Percentiles rank a stretch among this genome's conserved stretches.
Evolutionary conservation across 257 asterid species (phyloP).

Genomic region (Vinca minor): DNA sequence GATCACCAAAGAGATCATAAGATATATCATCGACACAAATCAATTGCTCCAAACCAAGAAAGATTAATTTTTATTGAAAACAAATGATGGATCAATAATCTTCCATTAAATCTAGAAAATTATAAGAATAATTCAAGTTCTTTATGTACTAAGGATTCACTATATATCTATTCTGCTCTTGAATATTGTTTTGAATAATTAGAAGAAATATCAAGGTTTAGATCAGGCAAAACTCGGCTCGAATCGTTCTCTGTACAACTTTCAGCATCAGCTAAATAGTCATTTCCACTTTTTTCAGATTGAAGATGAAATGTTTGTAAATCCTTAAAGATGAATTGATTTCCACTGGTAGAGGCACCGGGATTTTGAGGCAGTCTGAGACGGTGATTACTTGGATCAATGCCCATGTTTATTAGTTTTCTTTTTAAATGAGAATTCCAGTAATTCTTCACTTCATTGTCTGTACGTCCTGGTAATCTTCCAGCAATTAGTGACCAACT

Average conservation of each 20-base stretch:
- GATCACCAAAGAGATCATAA: not conserved
- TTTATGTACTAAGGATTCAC: not conserved
- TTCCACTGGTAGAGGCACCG: not conserved
- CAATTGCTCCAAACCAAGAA: too few species aligned
- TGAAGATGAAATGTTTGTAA: not conserved
- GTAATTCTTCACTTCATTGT: constrained; percentile 26
- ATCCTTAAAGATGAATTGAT: not conserved
- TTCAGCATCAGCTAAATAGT: constrained; percentile 11
- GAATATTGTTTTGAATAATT: too few species aligned
- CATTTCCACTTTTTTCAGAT: not conserved
- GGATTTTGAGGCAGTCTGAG: not conserved
- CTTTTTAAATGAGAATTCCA: constrained; percentile 23
- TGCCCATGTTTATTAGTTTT: constrained; percentile 22
- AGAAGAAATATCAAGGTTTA: not conserved
- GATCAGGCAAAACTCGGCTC: not conserved
- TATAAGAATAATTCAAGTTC: not conserved
- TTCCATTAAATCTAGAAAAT: not conserved
- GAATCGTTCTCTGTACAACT: constrained; percentile 9
- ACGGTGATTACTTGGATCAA: constrained; percentile 20
- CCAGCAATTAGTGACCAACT: constrained; percentile 27
- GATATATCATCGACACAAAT: too few species aligned
- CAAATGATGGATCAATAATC: too few species aligned
- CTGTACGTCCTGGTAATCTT: constrained; percentile 21
- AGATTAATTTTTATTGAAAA: too few species aligned
- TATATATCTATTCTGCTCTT: not conserved